phyloP scores from a whole-genome alignment of 2,329 filamentous ascomycete genomes.

The Fusarium ambrosium region DNA sequence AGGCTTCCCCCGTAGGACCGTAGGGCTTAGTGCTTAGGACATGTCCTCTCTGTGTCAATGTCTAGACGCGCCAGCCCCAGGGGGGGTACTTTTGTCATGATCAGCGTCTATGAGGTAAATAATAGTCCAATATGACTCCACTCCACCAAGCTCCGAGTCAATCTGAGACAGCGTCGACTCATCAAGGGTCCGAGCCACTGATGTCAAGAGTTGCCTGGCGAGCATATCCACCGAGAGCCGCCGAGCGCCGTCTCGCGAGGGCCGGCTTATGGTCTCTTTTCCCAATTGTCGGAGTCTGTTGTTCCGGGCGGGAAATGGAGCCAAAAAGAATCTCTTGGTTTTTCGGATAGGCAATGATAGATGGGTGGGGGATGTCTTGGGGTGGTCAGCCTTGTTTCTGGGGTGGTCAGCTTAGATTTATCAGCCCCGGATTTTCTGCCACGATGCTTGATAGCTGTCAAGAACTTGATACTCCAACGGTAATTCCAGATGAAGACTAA shows the following conservation, averaged over 20 bases:
- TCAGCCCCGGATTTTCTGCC: not conserved
- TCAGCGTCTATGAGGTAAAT: slow-evolving; percentile 2
- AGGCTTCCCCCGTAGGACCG: not conserved
- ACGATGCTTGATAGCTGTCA: not conserved
- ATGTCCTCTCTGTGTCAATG: not conserved
- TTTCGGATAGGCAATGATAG: not conserved
- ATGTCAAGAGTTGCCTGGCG: not conserved
- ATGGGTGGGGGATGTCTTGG: not conserved
- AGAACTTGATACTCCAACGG: not conserved
- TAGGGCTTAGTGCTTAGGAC: not conserved
- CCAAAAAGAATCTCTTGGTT: not conserved
- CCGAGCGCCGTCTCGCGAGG: not conserved
- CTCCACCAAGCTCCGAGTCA: not conserved
- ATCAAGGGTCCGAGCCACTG: slow-evolving; percentile 1
- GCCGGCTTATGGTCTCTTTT: not conserved
- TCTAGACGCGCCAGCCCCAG: not conserved
- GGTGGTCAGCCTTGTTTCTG: not conserved
- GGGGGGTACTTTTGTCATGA: not conserved
- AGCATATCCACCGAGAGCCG: not conserved
- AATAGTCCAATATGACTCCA: not conserved
- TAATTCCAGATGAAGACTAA: not conserved
- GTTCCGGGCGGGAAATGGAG: not conserved
- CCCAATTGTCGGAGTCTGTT: not conserved
- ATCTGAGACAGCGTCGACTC: slow-evolving; percentile 1
- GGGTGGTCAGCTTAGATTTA: not conserved